Evolutionary conservation across 1,284 basidiomycete species (phyloP), one percentile per base, ranked within the genome.

Genomic region (Ceratobasidium sp.): DNA sequence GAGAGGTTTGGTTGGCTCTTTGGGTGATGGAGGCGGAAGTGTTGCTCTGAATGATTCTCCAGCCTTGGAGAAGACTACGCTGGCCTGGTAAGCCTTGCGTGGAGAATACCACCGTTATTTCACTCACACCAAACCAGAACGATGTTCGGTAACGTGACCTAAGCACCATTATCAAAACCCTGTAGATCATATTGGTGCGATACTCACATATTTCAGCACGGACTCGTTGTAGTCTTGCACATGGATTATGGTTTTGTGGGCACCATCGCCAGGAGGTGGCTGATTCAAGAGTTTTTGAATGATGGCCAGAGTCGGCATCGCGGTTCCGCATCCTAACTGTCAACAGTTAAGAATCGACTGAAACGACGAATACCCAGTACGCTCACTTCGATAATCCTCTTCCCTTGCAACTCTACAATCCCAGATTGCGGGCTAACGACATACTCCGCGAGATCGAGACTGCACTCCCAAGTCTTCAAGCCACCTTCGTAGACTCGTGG

Each of bases 391-490:
- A 94, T 78, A 1, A 92, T 80, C 0, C 86, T 82, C 77, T 84
- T 86, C 0, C 88, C 88, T 4, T 78, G 49, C 8, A 79, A 39
- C 41, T 77, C n/a, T 82, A 53, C 1, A 73, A 74, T 76, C 61
- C n/a, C 54, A 74, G 61, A 59, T 1, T 76, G 65, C 7, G 59
- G 19, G 13, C 19, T 29, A 29, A 71, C 56, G 19, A 79, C 82
- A 78, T 87, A 89, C 54, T 85, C 85, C 0, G 92, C 93, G 0
- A 99, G 85, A 81, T 98, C 97, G 16, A 96, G 82, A 46, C 94
- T 93, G 77, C 95, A 98, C 81, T 99, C 97, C 97, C 97, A 99
- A 1, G 96, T 98, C 83, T 98, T 98, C 73, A 99, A 81, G 0
- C 97, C 97, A 16, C 97, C 97, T 83, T 98, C 97, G 80, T 99